These are phyloP conservation scores for Nemophila menziesii DNA, from an alignment of 257 asterid genomes.

Conservation along the genomic window DNA sequence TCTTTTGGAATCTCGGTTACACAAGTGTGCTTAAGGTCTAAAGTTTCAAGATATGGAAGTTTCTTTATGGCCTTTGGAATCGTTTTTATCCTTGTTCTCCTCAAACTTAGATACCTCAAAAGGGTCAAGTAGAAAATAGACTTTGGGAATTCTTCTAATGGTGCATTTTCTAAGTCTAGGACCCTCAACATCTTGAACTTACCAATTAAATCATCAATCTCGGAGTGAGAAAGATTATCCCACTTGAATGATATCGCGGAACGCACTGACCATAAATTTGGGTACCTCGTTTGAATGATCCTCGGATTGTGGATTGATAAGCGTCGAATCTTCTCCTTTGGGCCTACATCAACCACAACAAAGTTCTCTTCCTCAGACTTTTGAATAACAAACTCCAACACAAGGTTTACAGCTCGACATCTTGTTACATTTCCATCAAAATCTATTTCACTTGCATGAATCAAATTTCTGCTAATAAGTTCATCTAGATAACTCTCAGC, in stretches of 20 bases:
- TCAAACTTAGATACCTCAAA: constrained; percentile 11
- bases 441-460: constrained; percentile 6
- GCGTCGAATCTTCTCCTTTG: not conserved
- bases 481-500: constrained; percentile 13
- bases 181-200: constrained; percentile 16
- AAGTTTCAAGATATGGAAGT: constrained; percentile 22
- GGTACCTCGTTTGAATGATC: not conserved
- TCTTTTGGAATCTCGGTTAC: constrained; percentile 24
- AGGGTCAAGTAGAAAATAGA: not conserved
- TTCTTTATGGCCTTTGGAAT: constrained; percentile 18
- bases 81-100: constrained; percentile 14
- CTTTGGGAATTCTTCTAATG: not conserved
- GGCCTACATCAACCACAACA: not conserved
- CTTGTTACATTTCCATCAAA: constrained; percentile 15
- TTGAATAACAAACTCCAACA: constrained; percentile 6
- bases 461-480: constrained; percentile 13
- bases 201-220: constrained; percentile 9
- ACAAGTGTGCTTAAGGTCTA: constrained; percentile 24
- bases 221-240: constrained; percentile 10
- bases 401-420: constrained; percentile 8
- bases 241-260: constrained; percentile 14
- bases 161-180: constrained; percentile 1
- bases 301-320: constrained; percentile 2
- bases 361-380: constrained; percentile 6
- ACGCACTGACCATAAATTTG: constrained; percentile 15